Percentiles rank a stretch among this genome's conserved stretches.
These are phyloP conservation scores for Penicillium cinerascens DNA, from an alignment of 495 filamentous ascomycete genomes.

Conservation along the genomic window DNA sequence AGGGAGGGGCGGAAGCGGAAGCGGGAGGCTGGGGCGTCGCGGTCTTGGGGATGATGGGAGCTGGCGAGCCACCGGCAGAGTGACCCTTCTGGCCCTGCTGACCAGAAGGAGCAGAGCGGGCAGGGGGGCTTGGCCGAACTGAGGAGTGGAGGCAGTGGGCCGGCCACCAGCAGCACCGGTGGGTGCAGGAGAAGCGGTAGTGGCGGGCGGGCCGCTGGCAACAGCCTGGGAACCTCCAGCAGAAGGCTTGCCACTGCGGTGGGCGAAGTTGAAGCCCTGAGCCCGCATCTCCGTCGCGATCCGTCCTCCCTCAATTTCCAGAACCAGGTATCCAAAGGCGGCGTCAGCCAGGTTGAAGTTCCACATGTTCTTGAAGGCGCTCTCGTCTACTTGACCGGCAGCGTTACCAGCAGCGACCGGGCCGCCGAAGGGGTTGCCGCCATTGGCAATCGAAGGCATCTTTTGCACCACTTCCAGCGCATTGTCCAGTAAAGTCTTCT, in stretches of 20 bases:
- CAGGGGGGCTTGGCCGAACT: slow-evolving; percentile 41
- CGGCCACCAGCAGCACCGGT: slow-evolving; percentile 23
- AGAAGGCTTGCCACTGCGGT: slow-evolving; percentile 59
- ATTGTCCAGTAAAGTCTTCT: slow-evolving; percentile 85
- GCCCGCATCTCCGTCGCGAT: slow-evolving; percentile 98
- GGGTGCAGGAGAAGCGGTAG: slow-evolving; percentile 41
- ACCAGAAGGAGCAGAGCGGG: slow-evolving; percentile 28
- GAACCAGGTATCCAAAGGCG: slow-evolving; percentile 90
- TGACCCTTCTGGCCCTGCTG: slow-evolving; percentile 42
- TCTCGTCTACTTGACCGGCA: slow-evolving; percentile 92
- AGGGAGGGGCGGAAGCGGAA: slow-evolving; percentile 33
- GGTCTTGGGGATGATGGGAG: slow-evolving; percentile 52
- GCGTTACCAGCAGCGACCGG: slow-evolving; percentile 66
- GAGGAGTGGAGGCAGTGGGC: slow-evolving; percentile 31
- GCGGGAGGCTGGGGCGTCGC: slow-evolving; percentile 50
- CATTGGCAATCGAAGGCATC: slow-evolving; percentile 92
- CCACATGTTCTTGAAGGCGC: slow-evolving; percentile 99
- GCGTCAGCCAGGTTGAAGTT: slow-evolving; percentile 99
- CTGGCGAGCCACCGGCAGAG: slow-evolving; percentile 43
- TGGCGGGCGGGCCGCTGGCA: slow-evolving; percentile 30
- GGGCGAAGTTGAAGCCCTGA: slow-evolving; percentile 98
- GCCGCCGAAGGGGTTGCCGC: slow-evolving; percentile 94
- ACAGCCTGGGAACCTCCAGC: slow-evolving; percentile 38
- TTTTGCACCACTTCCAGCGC: slow-evolving; percentile 87
- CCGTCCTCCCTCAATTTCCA: slow-evolving; percentile 89